Percentiles rank a stretch among this genome's conserved stretches.
Evolutionary conservation across 2,329 filamentous ascomycete species (phyloP).

Genomic region (Alternaria postmessia): DNA sequence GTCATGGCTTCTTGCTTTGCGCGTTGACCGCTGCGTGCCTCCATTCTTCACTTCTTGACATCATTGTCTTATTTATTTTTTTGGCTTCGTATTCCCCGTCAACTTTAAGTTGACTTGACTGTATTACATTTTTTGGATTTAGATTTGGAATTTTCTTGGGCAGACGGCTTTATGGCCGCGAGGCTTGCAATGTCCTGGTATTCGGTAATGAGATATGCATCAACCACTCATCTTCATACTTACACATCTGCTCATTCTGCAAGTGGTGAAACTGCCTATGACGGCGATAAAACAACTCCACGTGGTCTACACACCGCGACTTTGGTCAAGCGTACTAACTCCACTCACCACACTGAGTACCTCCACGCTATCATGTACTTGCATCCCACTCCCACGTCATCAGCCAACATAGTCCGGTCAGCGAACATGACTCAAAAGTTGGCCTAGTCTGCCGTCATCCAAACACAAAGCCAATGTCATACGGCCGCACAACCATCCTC

Average conservation of each 20-base stretch:
- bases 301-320: not conserved
- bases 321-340: not conserved
- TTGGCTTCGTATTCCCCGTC: not conserved
- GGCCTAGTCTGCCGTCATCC: not conserved
- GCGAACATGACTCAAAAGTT: constrained; percentile 2
- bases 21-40: not conserved
- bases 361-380: not conserved
- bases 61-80: not conserved
- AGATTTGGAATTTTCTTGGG: not conserved
- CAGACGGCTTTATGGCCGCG: not conserved
- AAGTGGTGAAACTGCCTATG: not conserved
- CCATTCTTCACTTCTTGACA: not conserved
- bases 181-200: not conserved
- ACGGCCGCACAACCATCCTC: not conserved
- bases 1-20: not conserved
- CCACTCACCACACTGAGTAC: not conserved
- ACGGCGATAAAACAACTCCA: not conserved
- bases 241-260: not conserved
- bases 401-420: constrained; percentile 24
- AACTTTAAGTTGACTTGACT: not conserved
- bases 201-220: not conserved
- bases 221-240: not conserved
- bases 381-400: constrained; percentile 10
- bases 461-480: not conserved
- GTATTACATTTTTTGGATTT: not conserved